A percentile compares a stretch with the other conserved stretches of the same genome.
Conservation (phyloP, 805 yeast species). For the Wickerhamomyces subpelliculosus region DNA sequence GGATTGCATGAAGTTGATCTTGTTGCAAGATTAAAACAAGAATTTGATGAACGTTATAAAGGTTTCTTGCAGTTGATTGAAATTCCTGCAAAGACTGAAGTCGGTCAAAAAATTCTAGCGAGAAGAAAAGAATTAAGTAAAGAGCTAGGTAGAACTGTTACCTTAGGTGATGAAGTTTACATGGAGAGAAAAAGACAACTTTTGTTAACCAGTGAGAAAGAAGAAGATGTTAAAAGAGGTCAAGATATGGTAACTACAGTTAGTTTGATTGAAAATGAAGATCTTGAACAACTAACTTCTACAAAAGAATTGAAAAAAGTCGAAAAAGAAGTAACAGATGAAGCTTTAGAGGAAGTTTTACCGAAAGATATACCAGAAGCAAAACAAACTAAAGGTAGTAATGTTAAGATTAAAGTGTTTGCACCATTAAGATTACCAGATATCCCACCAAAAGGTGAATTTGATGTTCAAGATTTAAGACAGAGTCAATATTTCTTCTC, state of each 20-base stretch:
- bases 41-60: constrained; percentile 74
- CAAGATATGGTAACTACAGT: constrained; percentile 61
- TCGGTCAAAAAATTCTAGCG: constrained; percentile 42
- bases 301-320: not conserved
- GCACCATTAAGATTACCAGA: constrained; percentile 62
- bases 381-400: constrained; percentile 4
- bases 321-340: not conserved
- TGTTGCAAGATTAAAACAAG: constrained; percentile 62
- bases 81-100: constrained; percentile 44
- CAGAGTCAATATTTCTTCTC: constrained; percentile 72
- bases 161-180: constrained; percentile 66
- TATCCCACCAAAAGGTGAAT: constrained; percentile 69
- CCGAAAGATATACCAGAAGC: constrained; percentile 1
- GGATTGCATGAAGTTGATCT: constrained; percentile 68
- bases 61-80: constrained; percentile 57
- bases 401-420: constrained; percentile 28
- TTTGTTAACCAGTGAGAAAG: constrained; percentile 45
- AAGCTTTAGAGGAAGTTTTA: not conserved
- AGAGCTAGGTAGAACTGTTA: constrained; percentile 43
- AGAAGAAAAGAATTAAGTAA: constrained; percentile 43
- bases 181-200: constrained; percentile 60
- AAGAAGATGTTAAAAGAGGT: constrained; percentile 42
- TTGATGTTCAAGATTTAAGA: constrained; percentile 63
- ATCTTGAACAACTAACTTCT: constrained; percentile 4
- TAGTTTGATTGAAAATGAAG: constrained; percentile 35